Evolutionary conservation across 768 basidiomycete species (phyloP).

Genomic region (Lenzites betulinus): DNA sequence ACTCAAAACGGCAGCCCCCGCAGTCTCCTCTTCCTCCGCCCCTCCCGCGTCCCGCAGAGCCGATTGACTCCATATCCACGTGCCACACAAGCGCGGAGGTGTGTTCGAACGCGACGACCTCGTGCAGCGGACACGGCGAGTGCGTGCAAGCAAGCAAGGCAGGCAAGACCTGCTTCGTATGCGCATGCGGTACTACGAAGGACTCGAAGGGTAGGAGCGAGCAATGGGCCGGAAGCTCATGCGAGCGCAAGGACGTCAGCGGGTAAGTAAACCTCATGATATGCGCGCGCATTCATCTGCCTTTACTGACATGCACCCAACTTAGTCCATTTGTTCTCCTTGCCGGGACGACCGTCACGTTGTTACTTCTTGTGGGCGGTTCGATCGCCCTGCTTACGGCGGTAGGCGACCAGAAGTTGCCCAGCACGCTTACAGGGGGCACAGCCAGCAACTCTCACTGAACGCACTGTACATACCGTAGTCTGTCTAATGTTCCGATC

Average conservation of each 20-base stretch:
- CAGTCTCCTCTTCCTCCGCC: conserved; percentile 25
- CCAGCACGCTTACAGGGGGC: conserved; percentile 67
- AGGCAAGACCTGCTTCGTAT: conserved; percentile 53
- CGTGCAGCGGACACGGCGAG: conserved; percentile 71
- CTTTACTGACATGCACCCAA: not conserved
- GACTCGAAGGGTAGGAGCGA: conserved; percentile 57
- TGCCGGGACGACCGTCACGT: conserved; percentile 62
- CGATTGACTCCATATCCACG: conserved; percentile 58
- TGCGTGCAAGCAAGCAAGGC: conserved; percentile 64
- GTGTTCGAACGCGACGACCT: conserved; percentile 62
- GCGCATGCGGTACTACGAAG: conserved; percentile 49
- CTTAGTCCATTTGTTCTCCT: conserved; percentile 74
- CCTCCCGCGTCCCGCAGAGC: conserved; percentile 45
- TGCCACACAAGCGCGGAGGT: conserved; percentile 58
- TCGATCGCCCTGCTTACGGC: conserved; percentile 66
- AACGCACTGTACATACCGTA: conserved; percentile 10
- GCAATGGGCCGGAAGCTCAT: conserved; percentile 73
- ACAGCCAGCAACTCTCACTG: conserved; percentile 8
- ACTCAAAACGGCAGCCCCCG: conserved; percentile 6
- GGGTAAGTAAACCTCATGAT: conserved; percentile 52
- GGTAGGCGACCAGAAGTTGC: conserved; percentile 63
- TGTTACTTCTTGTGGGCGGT: conserved; percentile 67
- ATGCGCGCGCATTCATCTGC: not conserved
- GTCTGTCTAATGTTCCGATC: conserved; percentile 1
- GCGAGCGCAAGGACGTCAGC: conserved; percentile 80